phyloP scores from a whole-genome alignment of 495 filamentous ascomycete genomes.

The Cudoniella acicularis region DNA sequence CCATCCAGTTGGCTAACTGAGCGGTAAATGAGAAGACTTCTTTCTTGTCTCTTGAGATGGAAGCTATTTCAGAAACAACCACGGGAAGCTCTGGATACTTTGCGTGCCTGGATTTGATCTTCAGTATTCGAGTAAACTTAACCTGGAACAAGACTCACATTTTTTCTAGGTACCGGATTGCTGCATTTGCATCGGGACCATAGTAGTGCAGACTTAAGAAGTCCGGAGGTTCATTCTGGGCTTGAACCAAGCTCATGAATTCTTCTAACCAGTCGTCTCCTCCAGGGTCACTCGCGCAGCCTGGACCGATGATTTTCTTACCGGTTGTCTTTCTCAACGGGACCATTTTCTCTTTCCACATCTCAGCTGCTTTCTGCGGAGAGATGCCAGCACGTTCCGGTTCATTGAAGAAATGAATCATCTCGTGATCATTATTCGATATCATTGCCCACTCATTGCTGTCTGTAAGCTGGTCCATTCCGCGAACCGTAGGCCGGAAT shows the following conservation, averaged over 20 bases:
- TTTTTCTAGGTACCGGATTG: conserved; percentile 32
- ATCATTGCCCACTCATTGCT: conserved; percentile 36
- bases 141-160: too few relatives aligned
- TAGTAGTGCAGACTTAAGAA: conserved; percentile 46
- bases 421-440: conserved; percentile 13
- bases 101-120: too few relatives aligned
- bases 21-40: conserved; percentile 38
- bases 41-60: conserved; percentile 34
- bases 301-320: conserved; percentile 38
- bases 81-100: conserved; percentile 30
- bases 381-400: conserved; percentile 40
- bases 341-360: conserved; percentile 37
- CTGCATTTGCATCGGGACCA: conserved; percentile 26
- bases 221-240: conserved; percentile 37
- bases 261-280: conserved; percentile 40
- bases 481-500: conserved; percentile 44
- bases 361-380: conserved; percentile 37
- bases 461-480: conserved; percentile 30
- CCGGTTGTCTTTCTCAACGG: conserved; percentile 36
- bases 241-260: conserved; percentile 38
- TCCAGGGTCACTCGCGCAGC: conserved; percentile 32
- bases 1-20: conserved; percentile 41
- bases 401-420: conserved; percentile 45
- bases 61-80: conserved; percentile 43
- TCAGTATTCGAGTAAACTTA: too few relatives aligned